These are phyloP conservation scores for Fraxinus platypoda DNA, from an alignment of 305 asterid species.

Conservation along the genomic window DNA sequence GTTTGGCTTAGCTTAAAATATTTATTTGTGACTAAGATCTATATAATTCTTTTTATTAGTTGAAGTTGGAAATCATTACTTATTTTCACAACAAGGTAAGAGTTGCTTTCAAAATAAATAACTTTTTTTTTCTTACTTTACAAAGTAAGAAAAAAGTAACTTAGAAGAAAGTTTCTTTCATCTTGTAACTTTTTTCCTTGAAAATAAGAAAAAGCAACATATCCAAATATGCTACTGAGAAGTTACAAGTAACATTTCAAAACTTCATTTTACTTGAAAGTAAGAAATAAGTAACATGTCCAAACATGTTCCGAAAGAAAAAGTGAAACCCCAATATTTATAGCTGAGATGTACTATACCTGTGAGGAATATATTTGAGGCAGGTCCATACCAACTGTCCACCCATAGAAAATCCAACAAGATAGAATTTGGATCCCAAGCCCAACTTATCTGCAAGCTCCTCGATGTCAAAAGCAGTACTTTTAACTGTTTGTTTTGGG, in stretches of 20 bases:
- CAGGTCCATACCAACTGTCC: constrained; percentile 80
- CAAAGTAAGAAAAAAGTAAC: not conserved
- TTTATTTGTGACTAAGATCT: not conserved
- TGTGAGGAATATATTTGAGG: constrained; percentile 90
- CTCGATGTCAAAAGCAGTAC: constrained; percentile 60
- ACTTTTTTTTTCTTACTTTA: not conserved
- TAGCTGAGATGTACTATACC: constrained; percentile 37
- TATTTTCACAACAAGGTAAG: not conserved
- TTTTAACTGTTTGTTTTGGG: constrained; percentile 45
- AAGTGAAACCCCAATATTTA: not conserved
- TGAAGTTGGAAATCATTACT: not conserved
- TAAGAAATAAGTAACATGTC: not conserved
- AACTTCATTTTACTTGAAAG: not conserved
- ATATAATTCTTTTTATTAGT: not conserved
- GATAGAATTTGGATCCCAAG: constrained; percentile 65
- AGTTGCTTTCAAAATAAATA: not conserved
- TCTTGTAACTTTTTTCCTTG: not conserved
- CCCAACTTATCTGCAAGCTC: constrained; percentile 79
- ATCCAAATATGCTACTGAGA: not conserved
- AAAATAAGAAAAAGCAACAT: not conserved
- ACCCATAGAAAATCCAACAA: constrained; percentile 76
- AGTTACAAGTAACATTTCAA: not conserved
- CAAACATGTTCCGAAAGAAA: not conserved
- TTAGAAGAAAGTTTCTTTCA: not conserved
- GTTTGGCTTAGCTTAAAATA: not conserved